Percentiles rank a stretch among this genome's conserved stretches.
Evolutionary conservation across 768 basidiomycete species (phyloP).

Genomic region (Strobilomyces dryophilus): DNA sequence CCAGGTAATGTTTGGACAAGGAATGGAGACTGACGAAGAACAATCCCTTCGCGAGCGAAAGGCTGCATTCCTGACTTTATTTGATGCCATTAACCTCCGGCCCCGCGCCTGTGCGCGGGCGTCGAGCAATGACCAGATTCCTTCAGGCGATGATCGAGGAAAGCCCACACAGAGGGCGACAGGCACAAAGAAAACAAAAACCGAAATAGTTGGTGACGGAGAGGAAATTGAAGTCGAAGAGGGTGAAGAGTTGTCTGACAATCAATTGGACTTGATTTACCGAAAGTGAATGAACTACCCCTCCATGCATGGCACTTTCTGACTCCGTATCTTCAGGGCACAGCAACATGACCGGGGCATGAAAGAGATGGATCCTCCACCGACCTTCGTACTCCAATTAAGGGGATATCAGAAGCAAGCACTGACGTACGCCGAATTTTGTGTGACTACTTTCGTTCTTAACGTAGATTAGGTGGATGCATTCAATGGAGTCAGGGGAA

Average conservation of each 20-base stretch:
- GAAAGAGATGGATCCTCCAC: slow-evolving; percentile 76
- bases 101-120: slow-evolving; percentile 49
- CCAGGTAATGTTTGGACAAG: slow-evolving; percentile 60
- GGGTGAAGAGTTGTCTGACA: slow-evolving; percentile 74
- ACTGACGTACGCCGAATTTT: slow-evolving; percentile 46
- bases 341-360: slow-evolving; percentile 75
- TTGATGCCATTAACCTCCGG: slow-evolving; percentile 67
- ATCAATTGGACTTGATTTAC: slow-evolving; percentile 81
- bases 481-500: slow-evolving; percentile 74
- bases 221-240: slow-evolving; percentile 85
- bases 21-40: slow-evolving; percentile 76
- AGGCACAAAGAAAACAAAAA: slow-evolving; percentile 40
- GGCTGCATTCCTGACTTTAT: slow-evolving; percentile 64
- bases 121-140: slow-evolving; percentile 24
- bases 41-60: slow-evolving; percentile 79
- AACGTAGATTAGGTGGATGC: slow-evolving; percentile 74
- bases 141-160: slow-evolving; percentile 34
- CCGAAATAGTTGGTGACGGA: slow-evolving; percentile 73
- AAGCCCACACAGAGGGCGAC: slow-evolving; percentile 35
- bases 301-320: not conserved
- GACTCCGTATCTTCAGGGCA: slow-evolving; percentile 49
- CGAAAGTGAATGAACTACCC: slow-evolving; percentile 50
- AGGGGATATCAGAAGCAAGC: slow-evolving; percentile 95
- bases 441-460: not conserved
- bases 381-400: slow-evolving; percentile 70